Evolutionary conservation across 2,329 filamentous ascomycete genomes (phyloP).

Genomic region (Plectosphaerella plurivora): DNA sequence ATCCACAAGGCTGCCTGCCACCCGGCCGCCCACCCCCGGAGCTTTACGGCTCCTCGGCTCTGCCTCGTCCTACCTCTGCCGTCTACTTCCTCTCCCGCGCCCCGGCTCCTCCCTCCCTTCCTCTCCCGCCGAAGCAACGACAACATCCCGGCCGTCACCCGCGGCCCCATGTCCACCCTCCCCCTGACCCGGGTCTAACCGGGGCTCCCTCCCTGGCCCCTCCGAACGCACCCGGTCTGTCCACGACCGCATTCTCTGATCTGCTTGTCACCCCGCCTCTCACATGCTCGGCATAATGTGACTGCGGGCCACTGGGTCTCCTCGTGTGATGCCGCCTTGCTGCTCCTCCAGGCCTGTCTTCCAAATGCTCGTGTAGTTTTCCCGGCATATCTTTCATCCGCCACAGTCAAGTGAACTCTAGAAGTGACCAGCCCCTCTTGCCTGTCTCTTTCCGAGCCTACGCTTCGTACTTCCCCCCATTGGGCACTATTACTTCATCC

Average conservation of each 20-base stretch:
- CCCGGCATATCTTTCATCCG: no score
- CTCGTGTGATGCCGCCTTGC: no score
- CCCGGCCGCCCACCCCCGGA: conserved; percentile 7
- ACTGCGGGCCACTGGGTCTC: neutral
- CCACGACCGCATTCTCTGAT: neutral
- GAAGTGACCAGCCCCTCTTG: no score
- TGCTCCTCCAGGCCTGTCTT: no score
- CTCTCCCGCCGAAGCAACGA: neutral
- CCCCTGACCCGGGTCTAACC: neutral
- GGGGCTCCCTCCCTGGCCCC: neutral
- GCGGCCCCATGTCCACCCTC: neutral
- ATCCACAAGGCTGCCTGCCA: conserved; percentile 1
- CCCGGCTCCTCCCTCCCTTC: neutral
- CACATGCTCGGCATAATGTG: neutral
- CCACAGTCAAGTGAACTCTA: no score
- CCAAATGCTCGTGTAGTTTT: no score
- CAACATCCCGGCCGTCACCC: neutral
- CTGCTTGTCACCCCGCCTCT: neutral
- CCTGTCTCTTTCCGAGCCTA: no score
- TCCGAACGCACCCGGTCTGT: neutral
- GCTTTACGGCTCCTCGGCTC: conserved; percentile 14
- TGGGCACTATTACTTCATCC: no score
- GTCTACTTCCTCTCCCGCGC: neutral
- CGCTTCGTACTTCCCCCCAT: no score
- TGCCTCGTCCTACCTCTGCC: conserved; percentile 9